Percentiles rank a stretch among this genome's conserved stretches.
Conservation (phyloP, 148 eudicot species). For the Linanthus parryae region DNA sequence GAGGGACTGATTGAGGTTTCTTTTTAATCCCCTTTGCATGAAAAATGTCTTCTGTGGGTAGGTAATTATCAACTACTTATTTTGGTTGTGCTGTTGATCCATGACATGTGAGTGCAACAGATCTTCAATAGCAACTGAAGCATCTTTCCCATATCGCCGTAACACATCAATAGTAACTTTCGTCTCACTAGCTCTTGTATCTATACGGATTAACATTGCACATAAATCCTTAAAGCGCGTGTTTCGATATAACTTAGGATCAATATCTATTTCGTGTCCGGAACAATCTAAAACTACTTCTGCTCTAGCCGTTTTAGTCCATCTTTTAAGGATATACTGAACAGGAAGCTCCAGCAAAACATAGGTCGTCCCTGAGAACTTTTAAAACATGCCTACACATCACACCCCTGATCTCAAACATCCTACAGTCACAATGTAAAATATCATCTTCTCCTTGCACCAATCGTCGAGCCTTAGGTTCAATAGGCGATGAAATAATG, state of each 20-base stretch:
- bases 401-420: too few relatives aligned
- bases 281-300: background rate
- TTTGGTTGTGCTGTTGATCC: background rate
- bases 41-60: background rate
- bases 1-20: background rate
- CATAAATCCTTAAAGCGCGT: conserved; percentile 2
- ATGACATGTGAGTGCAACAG: background rate
- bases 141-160: background rate
- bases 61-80: background rate
- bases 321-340: conserved; percentile 2
- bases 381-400: too few relatives aligned
- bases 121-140: background rate
- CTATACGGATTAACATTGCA: background rate
- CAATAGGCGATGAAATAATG: background rate
- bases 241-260: background rate
- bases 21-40: background rate
- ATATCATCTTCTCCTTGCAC: background rate
- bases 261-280: background rate
- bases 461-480: background rate
- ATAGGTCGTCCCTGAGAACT: too few relatives aligned
- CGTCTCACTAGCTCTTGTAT: background rate
- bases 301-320: background rate
- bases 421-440: too few relatives aligned
- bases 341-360: background rate
- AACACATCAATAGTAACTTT: background rate